Evolutionary conservation across 169 alveolate genomes (phyloP).

Genomic region (Cyclospora cayetanensis): DNA sequence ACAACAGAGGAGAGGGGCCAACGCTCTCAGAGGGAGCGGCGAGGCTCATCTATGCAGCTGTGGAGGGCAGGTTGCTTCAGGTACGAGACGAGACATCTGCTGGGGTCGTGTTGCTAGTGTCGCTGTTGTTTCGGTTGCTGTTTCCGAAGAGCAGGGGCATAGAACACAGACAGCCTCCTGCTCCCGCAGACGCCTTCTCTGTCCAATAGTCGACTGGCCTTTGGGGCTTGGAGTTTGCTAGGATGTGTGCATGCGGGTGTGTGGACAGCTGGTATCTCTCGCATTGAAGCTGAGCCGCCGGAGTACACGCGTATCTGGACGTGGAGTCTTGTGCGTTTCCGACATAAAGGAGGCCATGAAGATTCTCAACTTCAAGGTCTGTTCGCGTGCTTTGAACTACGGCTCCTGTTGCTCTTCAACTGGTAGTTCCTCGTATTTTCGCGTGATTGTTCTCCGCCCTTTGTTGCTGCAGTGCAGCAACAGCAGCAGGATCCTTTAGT

Average conservation of each 20-base stretch:
- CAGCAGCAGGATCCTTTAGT: no score
- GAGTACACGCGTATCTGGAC: not conserved
- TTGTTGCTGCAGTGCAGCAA: no score
- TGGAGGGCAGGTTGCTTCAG: slow-evolving; percentile 10
- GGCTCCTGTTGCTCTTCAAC: not conserved
- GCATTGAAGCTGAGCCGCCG: not conserved
- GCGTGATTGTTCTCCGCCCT: no score
- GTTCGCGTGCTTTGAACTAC: not conserved
- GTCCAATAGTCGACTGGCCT: not conserved
- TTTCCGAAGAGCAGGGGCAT: not conserved
- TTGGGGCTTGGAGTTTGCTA: not conserved
- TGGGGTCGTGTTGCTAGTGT: no score
- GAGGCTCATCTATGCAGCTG: not conserved
- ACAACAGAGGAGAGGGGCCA: not conserved
- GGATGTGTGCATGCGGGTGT: not conserved
- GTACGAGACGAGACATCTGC: not conserved
- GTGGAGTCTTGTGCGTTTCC: not conserved
- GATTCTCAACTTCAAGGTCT: not conserved
- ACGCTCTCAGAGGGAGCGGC: slow-evolving; percentile 28
- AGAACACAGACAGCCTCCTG: no score
- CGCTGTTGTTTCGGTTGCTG: slow-evolving; percentile 2
- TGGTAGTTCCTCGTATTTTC: not conserved
- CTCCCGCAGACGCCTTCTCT: no score
- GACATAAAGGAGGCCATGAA: slow-evolving; percentile 18
- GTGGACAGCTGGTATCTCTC: not conserved